phyloP scores from a whole-genome alignment of 495 filamentous ascomycete species.

The Neurospora sp. region DNA sequence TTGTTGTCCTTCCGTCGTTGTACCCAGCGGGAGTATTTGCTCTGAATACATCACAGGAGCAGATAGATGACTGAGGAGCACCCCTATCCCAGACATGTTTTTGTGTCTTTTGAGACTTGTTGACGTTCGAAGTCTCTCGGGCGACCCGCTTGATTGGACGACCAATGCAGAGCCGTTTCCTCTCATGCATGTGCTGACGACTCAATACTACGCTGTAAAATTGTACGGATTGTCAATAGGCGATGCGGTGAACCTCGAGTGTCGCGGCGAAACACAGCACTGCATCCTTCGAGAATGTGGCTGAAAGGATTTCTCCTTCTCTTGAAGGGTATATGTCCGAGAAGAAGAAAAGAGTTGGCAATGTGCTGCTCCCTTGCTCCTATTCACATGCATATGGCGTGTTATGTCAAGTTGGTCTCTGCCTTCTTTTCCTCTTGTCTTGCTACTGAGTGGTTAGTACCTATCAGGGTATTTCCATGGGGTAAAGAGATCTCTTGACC shows the following conservation, averaged over 20 bases:
- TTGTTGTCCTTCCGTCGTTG: background rate
- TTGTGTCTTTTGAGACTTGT: background rate
- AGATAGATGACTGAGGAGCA: background rate
- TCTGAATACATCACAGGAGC: background rate
- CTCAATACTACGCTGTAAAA: constrained; percentile 9
- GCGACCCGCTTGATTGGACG: constrained; percentile 8
- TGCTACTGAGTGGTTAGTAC: background rate
- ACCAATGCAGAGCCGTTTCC: constrained; percentile 11
- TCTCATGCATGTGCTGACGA: constrained; percentile 14
- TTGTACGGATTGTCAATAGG: constrained; percentile 4
- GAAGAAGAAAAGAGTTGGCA: background rate
- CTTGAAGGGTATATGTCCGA: background rate
- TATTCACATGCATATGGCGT: background rate
- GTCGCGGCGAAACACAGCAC: background rate
- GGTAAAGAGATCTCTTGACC: constrained; percentile 9
- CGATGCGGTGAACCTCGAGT: constrained; percentile 1
- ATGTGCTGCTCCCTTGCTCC: background rate
- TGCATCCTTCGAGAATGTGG: constrained; percentile 1
- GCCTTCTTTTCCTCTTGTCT: background rate
- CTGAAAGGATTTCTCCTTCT: background rate
- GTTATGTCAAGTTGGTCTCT: background rate
- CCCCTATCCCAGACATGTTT: background rate
- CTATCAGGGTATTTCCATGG: background rate
- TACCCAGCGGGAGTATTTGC: background rate
- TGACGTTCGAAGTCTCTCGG: background rate